phyloP scores from a whole-genome alignment of 2,329 filamentous ascomycete genomes.

The Cercospora nicotianae region DNA sequence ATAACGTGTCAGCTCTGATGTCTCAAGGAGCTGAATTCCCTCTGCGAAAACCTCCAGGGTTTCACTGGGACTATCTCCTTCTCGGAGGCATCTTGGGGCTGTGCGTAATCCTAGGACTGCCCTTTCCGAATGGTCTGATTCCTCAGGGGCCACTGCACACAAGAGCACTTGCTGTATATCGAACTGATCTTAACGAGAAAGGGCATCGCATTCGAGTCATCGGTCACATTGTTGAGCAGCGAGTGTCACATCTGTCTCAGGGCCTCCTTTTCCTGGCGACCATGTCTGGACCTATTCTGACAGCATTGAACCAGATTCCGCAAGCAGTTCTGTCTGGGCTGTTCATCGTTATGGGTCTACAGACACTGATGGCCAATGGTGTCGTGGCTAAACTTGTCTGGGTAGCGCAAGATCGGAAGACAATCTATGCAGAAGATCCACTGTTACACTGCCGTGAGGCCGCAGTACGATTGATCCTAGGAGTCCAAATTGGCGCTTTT shows the following conservation, averaged over 20 bases:
- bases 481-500: not conserved
- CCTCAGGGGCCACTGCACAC: not conserved
- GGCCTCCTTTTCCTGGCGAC: not conserved
- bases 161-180: not conserved
- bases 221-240: not conserved
- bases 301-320: not conserved
- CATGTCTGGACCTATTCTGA: not conserved
- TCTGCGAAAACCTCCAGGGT: not conserved
- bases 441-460: not conserved
- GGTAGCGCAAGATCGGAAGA: not conserved
- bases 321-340: not conserved
- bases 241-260: not conserved
- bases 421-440: not conserved
- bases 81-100: not conserved
- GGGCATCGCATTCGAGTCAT: not conserved
- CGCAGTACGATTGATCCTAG: not conserved
- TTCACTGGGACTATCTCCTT: not conserved
- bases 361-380: not conserved
- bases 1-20: not conserved
- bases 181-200: not conserved
- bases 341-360: not conserved
- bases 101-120: not conserved
- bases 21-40: not conserved
- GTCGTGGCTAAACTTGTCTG: not conserved
- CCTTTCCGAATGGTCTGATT: not conserved